Base-by-base conservation (phyloP, 345 rosid genomes). In the Linum tenue region DNA sequence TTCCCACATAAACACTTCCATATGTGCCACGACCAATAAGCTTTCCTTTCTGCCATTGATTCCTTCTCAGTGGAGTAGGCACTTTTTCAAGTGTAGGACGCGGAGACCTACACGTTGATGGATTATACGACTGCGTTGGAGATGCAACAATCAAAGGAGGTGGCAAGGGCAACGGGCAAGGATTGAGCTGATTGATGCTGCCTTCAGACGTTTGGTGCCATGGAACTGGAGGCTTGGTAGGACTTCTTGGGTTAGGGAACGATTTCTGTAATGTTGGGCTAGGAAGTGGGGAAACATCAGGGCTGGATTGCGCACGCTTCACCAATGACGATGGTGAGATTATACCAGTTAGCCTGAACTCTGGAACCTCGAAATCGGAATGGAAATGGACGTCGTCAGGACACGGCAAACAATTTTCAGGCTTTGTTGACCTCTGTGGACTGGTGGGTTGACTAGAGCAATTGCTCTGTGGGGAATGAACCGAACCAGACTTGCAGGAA, bases 21-120 rank as follows among this genome's bases (percentile, higher is more conserved):
- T 72, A 87, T 42, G 90, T 85, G 64, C 94, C 94, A 3, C 84
- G 83, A 41, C 94, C 94, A 62, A 87, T 83, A 63, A 85, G 84
- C 78, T 70, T 87, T 75, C 94, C 90, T 76, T 87, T 87, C 76
- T 73, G 73, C 94, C 94, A 87, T 50, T 80, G 85, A 64, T 70
- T 66, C 71, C 73, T 84, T 59, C 39, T 59, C 10, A 66, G 37
- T 2, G 75, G 44, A 39, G 61, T 62, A 14, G 65, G 59, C 60
- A 67, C 70, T 35, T 62, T 78, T 68, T 79, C 85, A 22, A 36
- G 53, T 3, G 39, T 17, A 10, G 74, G 73, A 71, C 57, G 76
- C 42, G 75, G 41, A 14, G 70, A 48, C 3, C 9, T 12, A 12
- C 9, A 59, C 36, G 73, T 72, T 7, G 77, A 56, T 2, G 72